Conservation (phyloP, 2,329 filamentous ascomycete genomes). For the Microascus cirrosus region DNA sequence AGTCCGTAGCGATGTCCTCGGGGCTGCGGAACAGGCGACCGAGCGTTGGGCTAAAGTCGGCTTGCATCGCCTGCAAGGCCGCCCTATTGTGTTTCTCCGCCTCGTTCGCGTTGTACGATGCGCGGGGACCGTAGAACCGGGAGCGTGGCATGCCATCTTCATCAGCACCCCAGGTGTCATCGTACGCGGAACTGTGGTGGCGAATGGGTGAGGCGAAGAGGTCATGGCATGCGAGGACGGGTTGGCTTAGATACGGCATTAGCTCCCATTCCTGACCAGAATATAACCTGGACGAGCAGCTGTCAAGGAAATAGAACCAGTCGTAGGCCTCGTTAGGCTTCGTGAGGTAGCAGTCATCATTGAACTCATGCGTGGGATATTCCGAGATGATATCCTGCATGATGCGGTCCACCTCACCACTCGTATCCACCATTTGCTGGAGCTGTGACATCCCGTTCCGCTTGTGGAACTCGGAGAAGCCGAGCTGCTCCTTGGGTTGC, state of each 20-base stretch:
- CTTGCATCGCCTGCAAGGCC: constrained; percentile 62
- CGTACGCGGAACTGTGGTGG: constrained; percentile 25
- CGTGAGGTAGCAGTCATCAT: constrained; percentile 82
- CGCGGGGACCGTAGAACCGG: constrained; percentile 73
- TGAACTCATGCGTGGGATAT: constrained; percentile 80
- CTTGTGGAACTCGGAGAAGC: constrained; percentile 63
- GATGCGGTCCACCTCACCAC: constrained; percentile 68
- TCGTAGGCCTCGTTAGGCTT: constrained; percentile 86
- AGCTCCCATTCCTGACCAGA: constrained; percentile 90
- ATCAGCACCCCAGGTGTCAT: constrained; percentile 27
- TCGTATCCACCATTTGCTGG: constrained; percentile 66
- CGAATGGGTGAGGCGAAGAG: constrained; percentile 69
- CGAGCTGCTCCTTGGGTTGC: constrained; percentile 48
- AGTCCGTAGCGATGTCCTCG: constrained; percentile 67
- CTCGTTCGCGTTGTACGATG: constrained; percentile 73
- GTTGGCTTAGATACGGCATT: constrained; percentile 73
- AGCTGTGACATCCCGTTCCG: constrained; percentile 61
- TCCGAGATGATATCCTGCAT: constrained; percentile 74
- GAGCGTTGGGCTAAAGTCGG: constrained; percentile 59
- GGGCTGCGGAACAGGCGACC: constrained; percentile 68
- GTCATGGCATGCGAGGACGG: constrained; percentile 80
- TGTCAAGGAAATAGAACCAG: constrained; percentile 91
- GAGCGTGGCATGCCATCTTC: constrained; percentile 41
- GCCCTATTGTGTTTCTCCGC: constrained; percentile 68
- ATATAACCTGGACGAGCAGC: constrained; percentile 66